Percentiles rank a stretch among this genome's conserved stretches.
Conservation (phyloP, 345 rosid species). For the Sisymbrium irio region DNA sequence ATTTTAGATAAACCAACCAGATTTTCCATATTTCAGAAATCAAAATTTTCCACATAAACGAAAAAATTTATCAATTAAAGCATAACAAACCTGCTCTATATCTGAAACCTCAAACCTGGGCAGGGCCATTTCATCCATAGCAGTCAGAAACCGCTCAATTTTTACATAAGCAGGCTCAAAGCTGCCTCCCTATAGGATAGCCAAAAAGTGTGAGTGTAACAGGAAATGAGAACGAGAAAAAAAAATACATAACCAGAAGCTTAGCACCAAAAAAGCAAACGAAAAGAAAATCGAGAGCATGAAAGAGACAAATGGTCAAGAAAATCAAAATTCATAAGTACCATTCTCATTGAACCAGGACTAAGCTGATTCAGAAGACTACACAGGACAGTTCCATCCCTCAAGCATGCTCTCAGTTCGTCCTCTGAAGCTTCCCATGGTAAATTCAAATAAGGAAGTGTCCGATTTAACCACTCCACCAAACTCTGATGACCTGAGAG, state of each 20-base stretch:
- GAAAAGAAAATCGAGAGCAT: no score
- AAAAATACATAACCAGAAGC: constrained; percentile 10
- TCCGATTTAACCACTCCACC: constrained; percentile 66
- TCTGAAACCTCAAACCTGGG: constrained; percentile 64
- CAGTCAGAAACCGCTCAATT: constrained; percentile 54
- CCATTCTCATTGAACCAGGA: constrained; percentile 52
- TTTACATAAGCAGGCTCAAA: constrained; percentile 40
- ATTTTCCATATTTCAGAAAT: constrained; percentile 4
- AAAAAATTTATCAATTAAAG: not conserved
- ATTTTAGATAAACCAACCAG: not conserved
- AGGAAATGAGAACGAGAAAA: not conserved
- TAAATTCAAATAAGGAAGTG: constrained; percentile 56
- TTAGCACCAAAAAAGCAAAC: not conserved
- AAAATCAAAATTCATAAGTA: constrained; percentile 24
- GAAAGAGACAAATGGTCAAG: not conserved
- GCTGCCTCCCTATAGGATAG: constrained; percentile 47
- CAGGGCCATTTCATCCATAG: constrained; percentile 64
- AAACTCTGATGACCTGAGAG: constrained; percentile 46
- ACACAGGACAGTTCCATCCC: constrained; percentile 70
- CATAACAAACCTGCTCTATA: constrained; percentile 66
- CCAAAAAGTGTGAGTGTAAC: constrained; percentile 13
- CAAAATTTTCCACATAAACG: not conserved
- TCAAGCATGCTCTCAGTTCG: constrained; percentile 54
- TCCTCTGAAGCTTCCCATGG: constrained; percentile 65
- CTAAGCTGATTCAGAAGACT: constrained; percentile 57